phyloP scores from a whole-genome alignment of 805 yeast species.

The Saccharomyces paradoxus region DNA sequence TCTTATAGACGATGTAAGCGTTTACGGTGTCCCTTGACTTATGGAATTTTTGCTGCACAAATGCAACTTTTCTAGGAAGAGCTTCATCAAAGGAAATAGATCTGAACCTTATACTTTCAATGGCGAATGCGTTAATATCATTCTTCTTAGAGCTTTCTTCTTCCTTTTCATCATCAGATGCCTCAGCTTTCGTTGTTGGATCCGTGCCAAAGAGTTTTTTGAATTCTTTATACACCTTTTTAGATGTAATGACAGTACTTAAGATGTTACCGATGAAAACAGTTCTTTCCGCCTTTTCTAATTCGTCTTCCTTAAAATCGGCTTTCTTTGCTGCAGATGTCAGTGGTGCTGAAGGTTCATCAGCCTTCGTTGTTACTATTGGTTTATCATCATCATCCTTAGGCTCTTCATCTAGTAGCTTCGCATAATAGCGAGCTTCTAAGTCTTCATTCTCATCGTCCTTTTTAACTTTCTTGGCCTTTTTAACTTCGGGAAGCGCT shows the following conservation, averaged over 20 bases:
- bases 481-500: constrained; percentile 1
- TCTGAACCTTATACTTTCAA: constrained; percentile 80
- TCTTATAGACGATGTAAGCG: constrained; percentile 75
- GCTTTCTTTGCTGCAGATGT: constrained; percentile 40
- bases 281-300: constrained; percentile 75
- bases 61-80: constrained; percentile 87
- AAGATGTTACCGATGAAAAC: constrained; percentile 84
- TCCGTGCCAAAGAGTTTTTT: constrained; percentile 45
- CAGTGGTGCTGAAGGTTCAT: constrained; percentile 17
- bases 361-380: constrained; percentile 21
- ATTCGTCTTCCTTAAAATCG: constrained; percentile 61
- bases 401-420: constrained; percentile 36
- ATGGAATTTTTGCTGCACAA: constrained; percentile 69
- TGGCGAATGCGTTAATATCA: constrained; percentile 27
- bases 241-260: constrained; percentile 53
- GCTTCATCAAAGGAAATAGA: constrained; percentile 84
- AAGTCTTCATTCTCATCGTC: constrained; percentile 35
- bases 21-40: constrained; percentile 72
- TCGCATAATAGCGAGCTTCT: constrained; percentile 47
- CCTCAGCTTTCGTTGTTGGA: constrained; percentile 6
- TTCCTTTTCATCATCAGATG: constrained; percentile 9
- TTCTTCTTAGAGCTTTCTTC: constrained; percentile 8
- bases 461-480: constrained; percentile 17
- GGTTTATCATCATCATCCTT: constrained; percentile 12
- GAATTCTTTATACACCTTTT: constrained; percentile 52